Evolutionary conservation across 805 yeast genomes (phyloP), one percentile per base, ranked within the genome.

Genomic region (Candida endomychidarum): DNA sequence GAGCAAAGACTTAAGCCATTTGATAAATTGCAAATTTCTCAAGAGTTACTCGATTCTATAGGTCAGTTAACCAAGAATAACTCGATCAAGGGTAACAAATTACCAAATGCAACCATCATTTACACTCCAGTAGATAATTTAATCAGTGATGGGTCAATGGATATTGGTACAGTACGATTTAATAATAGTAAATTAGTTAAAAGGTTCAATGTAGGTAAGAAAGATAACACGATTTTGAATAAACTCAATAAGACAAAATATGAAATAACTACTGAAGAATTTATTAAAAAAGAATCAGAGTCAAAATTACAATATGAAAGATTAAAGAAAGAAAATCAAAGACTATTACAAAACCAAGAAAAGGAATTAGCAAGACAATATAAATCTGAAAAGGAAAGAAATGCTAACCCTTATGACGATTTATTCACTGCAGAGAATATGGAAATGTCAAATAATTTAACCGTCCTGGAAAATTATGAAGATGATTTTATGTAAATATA

Each of bases 61-160:
- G 81, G 83, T 1, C 95, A 86, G 51, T 63, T 86, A 41, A 81
- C 91, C 20, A 83, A 86, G 56, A 83, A 86, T 8, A 81, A 82
- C 56, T 83, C 90, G 4, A 84, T 85, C 25, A 78, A 80, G 53
- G 93, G 86, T 10, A 83, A 81, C 60, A 86, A 86, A 53, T 58
- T 76, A 49, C 78, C 78, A 52, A 81, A 81, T 50, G 67, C 84
- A 43, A 77, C 82, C 2, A 74, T 86, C 7, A 74, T 86, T 28
- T 78, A 78, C 51, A 86, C 95, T 0, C 88, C 90, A 0, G 86
- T 86, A 72, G 70, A 74, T 18, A 86, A 86, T 53, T 64, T 86
- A 40, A 69, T 74, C 29, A 82, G 82, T 48, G 78, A 78, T 37
- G 82, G 81, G 10, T 75, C 76, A 21, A 85, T 84, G 93, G 87